Conservation (phyloP, 2,329 filamentous ascomycete genomes). For the Neurospora crassa region DNA sequence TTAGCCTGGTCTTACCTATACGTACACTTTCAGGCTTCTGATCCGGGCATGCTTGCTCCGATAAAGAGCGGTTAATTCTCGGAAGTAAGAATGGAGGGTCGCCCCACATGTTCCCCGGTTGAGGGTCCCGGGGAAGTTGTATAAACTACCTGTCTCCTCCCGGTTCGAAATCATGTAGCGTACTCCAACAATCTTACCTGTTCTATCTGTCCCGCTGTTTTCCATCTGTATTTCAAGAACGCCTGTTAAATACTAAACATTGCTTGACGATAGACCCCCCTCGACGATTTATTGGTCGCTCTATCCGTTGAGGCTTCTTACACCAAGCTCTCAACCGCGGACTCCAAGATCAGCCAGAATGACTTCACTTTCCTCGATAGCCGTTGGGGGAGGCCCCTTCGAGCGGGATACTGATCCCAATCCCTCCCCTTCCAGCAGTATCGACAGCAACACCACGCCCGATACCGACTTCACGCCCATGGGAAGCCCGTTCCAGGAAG, state of each 20-base stretch:
- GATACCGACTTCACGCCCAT: slow-evolving; percentile 39
- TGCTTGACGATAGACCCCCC: background rate
- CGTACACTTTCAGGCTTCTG: background rate
- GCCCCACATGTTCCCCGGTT: background rate
- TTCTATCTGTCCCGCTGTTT: background rate
- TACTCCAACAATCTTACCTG: background rate
- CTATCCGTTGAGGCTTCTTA: background rate
- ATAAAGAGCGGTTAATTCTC: background rate
- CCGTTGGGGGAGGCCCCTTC: slow-evolving; percentile 9
- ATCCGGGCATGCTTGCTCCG: background rate
- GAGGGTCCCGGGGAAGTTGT: background rate
- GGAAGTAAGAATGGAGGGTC: background rate
- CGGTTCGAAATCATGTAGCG: background rate
- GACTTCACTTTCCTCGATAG: background rate
- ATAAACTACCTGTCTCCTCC: background rate
- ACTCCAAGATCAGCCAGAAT: background rate
- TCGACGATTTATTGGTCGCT: background rate
- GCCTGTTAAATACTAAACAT: background rate
- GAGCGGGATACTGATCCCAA: slow-evolving; percentile 26
- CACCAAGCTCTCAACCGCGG: background rate
- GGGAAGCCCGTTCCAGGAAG: slow-evolving; percentile 30
- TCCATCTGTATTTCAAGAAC: background rate
- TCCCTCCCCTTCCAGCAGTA: slow-evolving; percentile 26
- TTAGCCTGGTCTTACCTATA: background rate
- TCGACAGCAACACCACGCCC: slow-evolving; percentile 34